Base-by-base conservation (phyloP, 148 eudicot species). In the Rhododendron mucronatum region DNA sequence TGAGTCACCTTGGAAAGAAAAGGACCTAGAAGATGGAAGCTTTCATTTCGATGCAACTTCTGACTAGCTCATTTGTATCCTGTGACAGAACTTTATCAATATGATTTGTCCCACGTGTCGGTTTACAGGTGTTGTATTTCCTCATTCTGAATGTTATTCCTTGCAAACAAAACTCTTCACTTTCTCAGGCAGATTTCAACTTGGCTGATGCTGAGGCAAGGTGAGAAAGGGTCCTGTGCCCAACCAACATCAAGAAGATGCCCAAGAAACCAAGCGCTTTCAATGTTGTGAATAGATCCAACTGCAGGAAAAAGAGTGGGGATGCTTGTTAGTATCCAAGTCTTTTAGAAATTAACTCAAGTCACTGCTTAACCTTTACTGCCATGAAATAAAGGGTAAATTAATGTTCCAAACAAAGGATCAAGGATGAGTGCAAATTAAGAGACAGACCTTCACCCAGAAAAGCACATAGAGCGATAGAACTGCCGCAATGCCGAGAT, bases 241-340 rank as follows among this genome's bases (percentile, higher is more conserved):
- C 99, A 41, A 91, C 92, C 83, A 94, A 93, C 90, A 94, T 90
- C 90, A 96, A 91, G 92, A 94, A 90, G 33, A 95, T 85, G 77
- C 95, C 97, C 87, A 95, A 81, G 88, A 96, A 88, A 82, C 96
- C 94, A 69, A 96, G 90, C 74, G 85, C 81, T 91, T 95, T 96
- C 91, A 96, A 82, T n/a, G 99, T 96, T 45, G 97, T 91, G 85
- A 96, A 96, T 33, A 96, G 91, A 91, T 96, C 92, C 92, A 95
- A 82, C 99, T 94, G 78, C 53, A 82, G 75, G 18, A 55, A 47
- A 47, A 47, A 81, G 69, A 86, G 71, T n/a, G 33, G 30, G n/a
- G 20, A 20, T 20, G n/a, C 30, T 65, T n/a, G 13, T 65, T 65
- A 65, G 8, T 65, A 65, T 65, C 71, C 71, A 65, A 28, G 30